Conservation (phyloP, 352 stramenopile genomes). For the Phytopythium oedochilum region DNA sequence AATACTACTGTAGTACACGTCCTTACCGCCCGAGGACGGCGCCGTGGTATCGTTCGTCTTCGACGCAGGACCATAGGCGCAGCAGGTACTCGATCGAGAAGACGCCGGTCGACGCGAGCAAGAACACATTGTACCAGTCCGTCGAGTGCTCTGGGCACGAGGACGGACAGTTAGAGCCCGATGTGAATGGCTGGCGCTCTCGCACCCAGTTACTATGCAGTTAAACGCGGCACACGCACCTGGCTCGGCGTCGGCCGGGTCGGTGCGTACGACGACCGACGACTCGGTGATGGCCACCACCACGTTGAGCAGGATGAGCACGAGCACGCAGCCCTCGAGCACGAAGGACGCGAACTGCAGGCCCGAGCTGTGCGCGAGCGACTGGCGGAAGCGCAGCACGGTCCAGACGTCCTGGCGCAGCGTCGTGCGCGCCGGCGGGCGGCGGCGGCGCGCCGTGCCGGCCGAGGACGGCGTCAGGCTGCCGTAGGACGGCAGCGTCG, state of each 20-base stretch:
- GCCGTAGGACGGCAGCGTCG: slow-evolving; percentile 12
- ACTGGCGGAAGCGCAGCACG: slow-evolving; percentile 51
- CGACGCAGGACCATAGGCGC: slow-evolving; percentile 56
- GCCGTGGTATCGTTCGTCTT: slow-evolving; percentile 43
- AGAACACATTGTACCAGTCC: slow-evolving; percentile 40
- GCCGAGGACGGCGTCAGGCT: slow-evolving; percentile 15
- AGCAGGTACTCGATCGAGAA: slow-evolving; percentile 60
- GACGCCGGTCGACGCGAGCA: slow-evolving; percentile 49
- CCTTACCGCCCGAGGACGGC: slow-evolving; percentile 32
- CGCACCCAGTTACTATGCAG: too few species aligned
- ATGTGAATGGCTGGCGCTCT: too few species aligned
- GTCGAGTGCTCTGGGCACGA: slow-evolving; percentile 3
- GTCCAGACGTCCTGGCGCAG: slow-evolving; percentile 51
- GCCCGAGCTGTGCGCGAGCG: slow-evolving; percentile 29
- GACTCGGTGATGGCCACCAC: slow-evolving; percentile 49
- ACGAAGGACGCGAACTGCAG: slow-evolving; percentile 50
- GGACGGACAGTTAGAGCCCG: not conserved
- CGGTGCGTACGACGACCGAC: slow-evolving; percentile 14
- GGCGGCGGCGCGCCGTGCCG: slow-evolving; percentile 7
- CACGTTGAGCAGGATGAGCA: slow-evolving; percentile 58
- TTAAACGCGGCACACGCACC: too few species aligned
- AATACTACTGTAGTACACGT: not conserved
- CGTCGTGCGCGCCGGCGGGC: slow-evolving; percentile 6
- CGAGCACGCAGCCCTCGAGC: slow-evolving; percentile 44
- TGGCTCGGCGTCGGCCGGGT: not conserved